Base-by-base conservation (phyloP, 1,284 basidiomycete genomes). In the Ceratobasidium sp. region DNA sequence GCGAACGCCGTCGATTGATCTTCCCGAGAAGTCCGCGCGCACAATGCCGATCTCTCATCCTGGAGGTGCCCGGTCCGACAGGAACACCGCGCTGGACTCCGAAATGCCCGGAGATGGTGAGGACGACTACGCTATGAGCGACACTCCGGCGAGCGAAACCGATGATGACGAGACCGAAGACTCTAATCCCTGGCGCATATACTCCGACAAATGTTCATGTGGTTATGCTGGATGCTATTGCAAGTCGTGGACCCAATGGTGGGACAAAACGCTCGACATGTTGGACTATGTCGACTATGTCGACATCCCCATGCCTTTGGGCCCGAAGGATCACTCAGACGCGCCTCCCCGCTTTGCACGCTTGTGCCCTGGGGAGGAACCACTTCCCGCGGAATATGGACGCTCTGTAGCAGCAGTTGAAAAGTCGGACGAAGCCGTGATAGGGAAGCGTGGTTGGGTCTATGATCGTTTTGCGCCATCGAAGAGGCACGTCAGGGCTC, bases 221-320 rank as follows among this genome's bases (percentile, higher is more conserved):
- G 67, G 67, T 14, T 71, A 71, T 33, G 67, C 41, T 11, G 33
- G 45, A 5, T 71, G 67, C 27, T 45, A 71, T 29, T 71, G 67
- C 31, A 24, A 27, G 17, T 1, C 22, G 17, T 71, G 67, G 67
- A 33, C 6, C 3, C 17, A 22, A 7, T 71, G 67, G 67, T 71
- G 67, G 67, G 33, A 71, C 22, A 45, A 71, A 47, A 71, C 67
- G 11, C 24, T 59, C 17, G 44, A 59, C 9, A 71, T 71, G 67
- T 41, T 71, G 11, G 54, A 5, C 6, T 71, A 71, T 29, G 67
- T 71, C 1, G 67, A 60, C 19, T 60, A 59, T 29, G 67, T 50
- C 24, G 67, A 71, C 45, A 9, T 71, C 19, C 56, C 67, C 27
- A 44, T 50, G 14, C 15, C 3, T 24, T 11, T 8, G 36, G 33